These are phyloP conservation scores for Botryosphaeria dothidea DNA, from an alignment of 2,329 filamentous ascomycete species.

Conservation along the genomic window DNA sequence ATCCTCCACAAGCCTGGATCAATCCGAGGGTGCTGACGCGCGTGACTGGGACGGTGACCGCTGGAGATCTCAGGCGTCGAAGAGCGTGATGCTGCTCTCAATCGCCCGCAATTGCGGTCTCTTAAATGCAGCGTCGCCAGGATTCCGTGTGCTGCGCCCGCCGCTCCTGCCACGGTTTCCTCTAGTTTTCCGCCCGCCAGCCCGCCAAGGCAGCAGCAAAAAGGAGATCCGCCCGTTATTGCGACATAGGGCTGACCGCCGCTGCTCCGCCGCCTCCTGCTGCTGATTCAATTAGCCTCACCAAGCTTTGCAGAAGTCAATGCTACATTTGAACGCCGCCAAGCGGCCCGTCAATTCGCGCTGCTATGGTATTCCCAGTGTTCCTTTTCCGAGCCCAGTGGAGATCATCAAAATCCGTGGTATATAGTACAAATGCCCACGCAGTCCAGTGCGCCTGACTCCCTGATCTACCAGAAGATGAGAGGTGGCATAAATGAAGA, in stretches of 20 bases:
- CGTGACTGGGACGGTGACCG: not conserved
- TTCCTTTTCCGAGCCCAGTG: not conserved
- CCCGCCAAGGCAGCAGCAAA: conserved; percentile 8
- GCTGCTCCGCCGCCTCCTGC: not conserved
- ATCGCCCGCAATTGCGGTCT: not conserved
- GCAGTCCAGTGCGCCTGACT: not conserved
- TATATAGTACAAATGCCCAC: conserved; percentile 1
- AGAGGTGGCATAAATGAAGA: conserved; percentile 1
- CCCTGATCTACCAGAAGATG: not conserved
- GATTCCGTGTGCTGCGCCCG: not conserved
- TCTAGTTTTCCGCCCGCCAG: not conserved
- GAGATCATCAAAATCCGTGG: not conserved
- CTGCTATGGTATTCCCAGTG: not conserved
- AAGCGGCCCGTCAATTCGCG: not conserved
- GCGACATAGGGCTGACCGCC: conserved; percentile 15
- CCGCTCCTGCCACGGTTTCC: conserved; percentile 13
- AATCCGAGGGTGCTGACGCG: conserved; percentile 9
- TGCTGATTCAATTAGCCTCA: not conserved
- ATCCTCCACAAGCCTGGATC: conserved; percentile 17
- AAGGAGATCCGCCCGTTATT: conserved; percentile 6
- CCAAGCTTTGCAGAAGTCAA: not conserved
- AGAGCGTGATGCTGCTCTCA: not conserved
- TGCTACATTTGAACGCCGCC: not conserved
- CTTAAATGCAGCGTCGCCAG: not conserved
- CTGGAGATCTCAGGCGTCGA: not conserved